Evolutionary conservation across 306 rosid species (phyloP).

Genomic region (Vigna radiata): DNA sequence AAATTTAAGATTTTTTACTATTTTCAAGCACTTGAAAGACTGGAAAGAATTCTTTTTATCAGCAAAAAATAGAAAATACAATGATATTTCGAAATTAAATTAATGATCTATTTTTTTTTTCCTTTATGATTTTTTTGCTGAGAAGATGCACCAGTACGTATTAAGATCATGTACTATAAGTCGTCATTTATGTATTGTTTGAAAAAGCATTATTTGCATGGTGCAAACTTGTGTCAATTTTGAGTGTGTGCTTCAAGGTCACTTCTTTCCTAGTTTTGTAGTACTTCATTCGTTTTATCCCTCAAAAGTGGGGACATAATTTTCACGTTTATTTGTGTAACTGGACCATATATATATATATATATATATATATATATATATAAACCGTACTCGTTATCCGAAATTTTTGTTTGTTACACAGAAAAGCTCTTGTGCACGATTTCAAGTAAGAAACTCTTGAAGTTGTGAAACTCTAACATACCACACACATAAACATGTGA

Average conservation of each 20-base stretch:
- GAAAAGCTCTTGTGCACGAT: not conserved
- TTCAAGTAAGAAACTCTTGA: not conserved
- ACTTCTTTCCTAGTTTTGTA: not conserved
- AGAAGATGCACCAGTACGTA: no score
- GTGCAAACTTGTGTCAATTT: not conserved
- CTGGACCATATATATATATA: not conserved
- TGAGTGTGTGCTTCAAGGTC: not conserved
- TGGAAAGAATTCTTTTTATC: no score
- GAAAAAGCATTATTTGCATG: not conserved
- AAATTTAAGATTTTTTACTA: no score
- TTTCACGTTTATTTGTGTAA: not conserved
- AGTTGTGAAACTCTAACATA: not conserved
- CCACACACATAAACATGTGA: not conserved
- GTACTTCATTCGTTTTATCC: conserved; percentile 11
- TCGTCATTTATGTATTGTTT: not conserved
- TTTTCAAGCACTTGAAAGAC: no score
- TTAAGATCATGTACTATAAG: no score
- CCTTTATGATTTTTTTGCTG: no score
- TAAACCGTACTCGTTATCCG: not conserved
- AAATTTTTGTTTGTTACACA: not conserved
- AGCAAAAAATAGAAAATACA: no score
- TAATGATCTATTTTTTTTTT: no score
- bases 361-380: not conserved
- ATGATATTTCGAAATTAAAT: no score
- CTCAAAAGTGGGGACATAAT: not conserved